Conservation (phyloP, 2,329 filamentous ascomycete species). For the Pestalotiopsis sp. region DNA sequence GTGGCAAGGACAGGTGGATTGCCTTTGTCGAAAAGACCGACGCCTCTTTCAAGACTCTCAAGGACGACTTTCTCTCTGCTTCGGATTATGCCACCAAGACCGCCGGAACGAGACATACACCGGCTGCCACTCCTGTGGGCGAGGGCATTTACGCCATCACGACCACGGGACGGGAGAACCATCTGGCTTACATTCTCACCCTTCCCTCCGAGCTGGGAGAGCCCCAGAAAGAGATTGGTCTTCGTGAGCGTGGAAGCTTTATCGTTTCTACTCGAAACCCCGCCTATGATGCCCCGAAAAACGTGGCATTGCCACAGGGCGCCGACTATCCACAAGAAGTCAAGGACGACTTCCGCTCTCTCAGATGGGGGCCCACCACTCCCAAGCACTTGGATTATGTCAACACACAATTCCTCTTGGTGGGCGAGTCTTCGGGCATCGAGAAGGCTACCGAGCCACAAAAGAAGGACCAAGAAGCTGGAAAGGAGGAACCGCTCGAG, state of each 20-base stretch:
- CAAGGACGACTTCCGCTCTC: constrained; percentile 69
- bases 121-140: constrained; percentile 74
- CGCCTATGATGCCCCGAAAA: constrained; percentile 64
- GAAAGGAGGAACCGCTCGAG: constrained; percentile 66
- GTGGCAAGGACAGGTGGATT: constrained; percentile 72
- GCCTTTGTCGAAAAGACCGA: constrained; percentile 80
- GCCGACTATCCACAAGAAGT: constrained; percentile 74
- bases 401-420: constrained; percentile 76
- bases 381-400: constrained; percentile 75
- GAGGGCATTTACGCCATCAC: constrained; percentile 87
- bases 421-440: constrained; percentile 67
- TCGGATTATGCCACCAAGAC: constrained; percentile 78
- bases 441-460: constrained; percentile 58
- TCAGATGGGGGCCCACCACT: constrained; percentile 75
- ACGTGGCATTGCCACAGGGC: constrained; percentile 62
- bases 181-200: constrained; percentile 80
- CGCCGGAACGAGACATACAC: constrained; percentile 65
- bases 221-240: constrained; percentile 74
- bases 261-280: constrained; percentile 83
- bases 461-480: constrained; percentile 57
- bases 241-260: constrained; percentile 74
- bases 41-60: constrained; percentile 68
- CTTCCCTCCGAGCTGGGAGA: constrained; percentile 70
- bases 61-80: constrained; percentile 69
- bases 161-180: constrained; percentile 69